Evolutionary conservation across 2,329 filamentous ascomycete genomes (phyloP), one percentile per base, ranked within the genome.

Genomic region (Teratosphaeriaceae sp.): DNA sequence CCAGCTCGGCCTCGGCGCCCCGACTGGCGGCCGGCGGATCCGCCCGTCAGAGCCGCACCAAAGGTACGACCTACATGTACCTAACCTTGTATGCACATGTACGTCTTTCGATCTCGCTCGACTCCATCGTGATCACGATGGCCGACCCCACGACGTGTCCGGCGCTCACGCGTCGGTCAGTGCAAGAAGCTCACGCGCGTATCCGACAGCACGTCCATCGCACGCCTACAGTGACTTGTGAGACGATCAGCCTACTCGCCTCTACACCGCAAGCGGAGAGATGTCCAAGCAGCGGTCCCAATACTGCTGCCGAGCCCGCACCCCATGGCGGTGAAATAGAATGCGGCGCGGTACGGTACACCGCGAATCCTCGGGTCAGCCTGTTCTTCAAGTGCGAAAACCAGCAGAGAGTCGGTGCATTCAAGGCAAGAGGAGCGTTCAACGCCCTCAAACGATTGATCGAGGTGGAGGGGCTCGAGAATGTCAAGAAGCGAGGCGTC

Each of bases 361-460:
- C 81, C 0, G 78, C 84, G 1, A 68, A 62, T 3, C 88, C 88
- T 0, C 77, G 68, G 38, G 69, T 95, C 29, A 73, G 79, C 11
- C 73, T 97, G 40, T 92, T 86, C 71, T 94, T 97, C 77, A 97
- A 97, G 70, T 94, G 88, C 65, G 90, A 97, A 72, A 96, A 96
- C 65, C 71, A 87, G 45, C 92, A 97, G 70, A 80, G 81, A 43
- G 80, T 94, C 42, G 92, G 90, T 40, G 90, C 90, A 1, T 97
- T 97, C 72, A 97, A 97, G 69, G 84, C 81, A 13, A 74, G 90
- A 5, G 92, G 90, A 4, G 90, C 89, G 0, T 96, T 95, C 55
- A 87, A 96, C 65, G 88, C 89, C 1, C 61, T 95, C 27, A 75
- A 80, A 56, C 68, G 84, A 44, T 66, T 95, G 58, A 79, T 83